phyloP scores from a whole-genome alignment of 768 basidiomycete genomes.

The Kwoniella sp. region DNA sequence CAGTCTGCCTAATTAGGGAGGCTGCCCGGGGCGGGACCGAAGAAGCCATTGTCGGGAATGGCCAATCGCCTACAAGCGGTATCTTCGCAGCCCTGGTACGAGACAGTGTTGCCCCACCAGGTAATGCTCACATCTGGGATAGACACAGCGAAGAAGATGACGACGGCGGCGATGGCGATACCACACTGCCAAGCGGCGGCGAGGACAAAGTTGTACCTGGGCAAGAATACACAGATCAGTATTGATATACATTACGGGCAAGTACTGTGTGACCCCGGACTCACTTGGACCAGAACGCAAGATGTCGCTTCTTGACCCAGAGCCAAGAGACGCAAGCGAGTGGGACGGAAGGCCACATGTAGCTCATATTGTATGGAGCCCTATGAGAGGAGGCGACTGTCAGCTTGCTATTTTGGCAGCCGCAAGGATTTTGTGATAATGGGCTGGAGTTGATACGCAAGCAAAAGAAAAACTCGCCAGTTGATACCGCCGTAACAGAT shows the following conservation, averaged over 20 bases:
- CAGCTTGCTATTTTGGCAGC: neutral
- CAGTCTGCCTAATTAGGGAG: too few relatives aligned
- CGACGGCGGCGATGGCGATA: conserved; percentile 56
- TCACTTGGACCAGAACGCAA: conserved; percentile 49
- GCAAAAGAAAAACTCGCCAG: conserved; percentile 7
- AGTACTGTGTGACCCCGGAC: too few relatives aligned
- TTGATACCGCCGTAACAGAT: conserved; percentile 26
- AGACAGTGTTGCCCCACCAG: conserved; percentile 53
- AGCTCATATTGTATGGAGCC: conserved; percentile 45
- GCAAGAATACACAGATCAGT: neutral
- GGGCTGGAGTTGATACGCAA: too few relatives aligned
- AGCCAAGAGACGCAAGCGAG: conserved; percentile 44
- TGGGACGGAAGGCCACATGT: conserved; percentile 43
- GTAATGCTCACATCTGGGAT: conserved; percentile 43
- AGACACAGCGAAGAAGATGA: conserved; percentile 58
- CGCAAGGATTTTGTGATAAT: neutral
- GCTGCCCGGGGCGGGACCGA: conserved; percentile 37
- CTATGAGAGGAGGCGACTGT: neutral
- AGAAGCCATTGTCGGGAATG: conserved; percentile 38
- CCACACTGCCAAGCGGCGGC: conserved; percentile 55
- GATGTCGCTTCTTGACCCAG: conserved; percentile 45
- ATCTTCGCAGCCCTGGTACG: conserved; percentile 26
- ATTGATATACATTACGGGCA: neutral
- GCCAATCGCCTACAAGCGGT: conserved; percentile 32
- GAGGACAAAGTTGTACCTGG: conserved; percentile 53